Percentiles rank a stretch among this genome's conserved stretches.
Conservation (phyloP, 164 flowering plant genomes). For the Santalum album region DNA sequence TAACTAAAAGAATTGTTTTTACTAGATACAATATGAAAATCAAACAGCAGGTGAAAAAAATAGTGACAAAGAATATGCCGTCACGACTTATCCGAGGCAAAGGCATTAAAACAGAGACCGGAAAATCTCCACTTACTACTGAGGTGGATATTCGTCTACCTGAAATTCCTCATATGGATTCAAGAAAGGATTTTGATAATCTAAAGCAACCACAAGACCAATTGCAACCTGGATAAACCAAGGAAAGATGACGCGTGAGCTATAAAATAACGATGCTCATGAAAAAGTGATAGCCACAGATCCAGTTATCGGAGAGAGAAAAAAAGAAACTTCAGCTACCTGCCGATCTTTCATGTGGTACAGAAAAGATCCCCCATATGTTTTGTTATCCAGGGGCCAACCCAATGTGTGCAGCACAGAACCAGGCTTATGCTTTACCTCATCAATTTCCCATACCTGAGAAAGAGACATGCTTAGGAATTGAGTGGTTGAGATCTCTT, state of each 20-base stretch:
- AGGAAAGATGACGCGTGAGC: too few relatives aligned
- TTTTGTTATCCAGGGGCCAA: slow-evolving; percentile 89
- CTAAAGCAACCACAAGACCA: slow-evolving; percentile 87
- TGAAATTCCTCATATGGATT: slow-evolving; percentile 94
- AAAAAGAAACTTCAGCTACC: slow-evolving; percentile 25
- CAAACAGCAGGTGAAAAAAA: too few relatives aligned
- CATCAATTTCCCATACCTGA: slow-evolving; percentile 96
- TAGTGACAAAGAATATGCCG: too few relatives aligned
- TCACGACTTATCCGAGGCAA: too few relatives aligned
- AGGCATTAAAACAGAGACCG: too few relatives aligned
- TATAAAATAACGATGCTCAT: too few relatives aligned
- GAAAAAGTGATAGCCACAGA: too few relatives aligned
- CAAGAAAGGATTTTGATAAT: slow-evolving; percentile 84
- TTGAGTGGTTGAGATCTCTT: too few relatives aligned
- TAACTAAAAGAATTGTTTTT: too few relatives aligned
- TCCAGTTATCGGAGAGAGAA: neutral
- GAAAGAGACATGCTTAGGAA: neutral
- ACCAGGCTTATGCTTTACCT: slow-evolving; percentile 70
- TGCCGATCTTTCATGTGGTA: slow-evolving; percentile 94
- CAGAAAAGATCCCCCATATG: slow-evolving; percentile 94
- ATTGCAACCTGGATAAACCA: slow-evolving; percentile 52
- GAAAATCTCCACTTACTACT: too few relatives aligned
- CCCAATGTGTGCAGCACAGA: slow-evolving; percentile 86
- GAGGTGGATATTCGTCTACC: slow-evolving; percentile 17
- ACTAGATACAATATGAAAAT: too few relatives aligned